Percentiles rank a stretch among this genome's conserved stretches.
Conservation (phyloP, 352 stramenopile species). For the Blastocystis sp. region DNA sequence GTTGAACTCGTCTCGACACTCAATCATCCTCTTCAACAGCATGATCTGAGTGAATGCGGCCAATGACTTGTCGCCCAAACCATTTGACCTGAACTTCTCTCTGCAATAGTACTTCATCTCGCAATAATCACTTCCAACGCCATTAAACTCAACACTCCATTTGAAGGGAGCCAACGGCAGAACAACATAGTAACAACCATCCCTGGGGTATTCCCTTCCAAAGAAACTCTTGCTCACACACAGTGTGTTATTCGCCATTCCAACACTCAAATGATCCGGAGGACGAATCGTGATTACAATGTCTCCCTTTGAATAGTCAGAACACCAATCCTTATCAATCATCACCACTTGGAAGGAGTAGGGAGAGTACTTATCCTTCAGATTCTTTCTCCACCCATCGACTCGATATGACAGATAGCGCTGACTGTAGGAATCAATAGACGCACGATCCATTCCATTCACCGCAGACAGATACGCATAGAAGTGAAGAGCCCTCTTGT, state of each 20-base stretch:
- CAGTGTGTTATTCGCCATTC: not conserved
- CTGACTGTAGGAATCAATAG: too few species aligned
- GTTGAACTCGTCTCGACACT: not conserved
- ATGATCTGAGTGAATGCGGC: not conserved
- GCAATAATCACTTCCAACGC: not conserved
- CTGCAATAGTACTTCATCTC: not conserved
- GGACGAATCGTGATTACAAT: not conserved
- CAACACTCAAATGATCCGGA: not conserved
- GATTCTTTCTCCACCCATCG: too few species aligned
- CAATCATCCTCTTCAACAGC: not conserved
- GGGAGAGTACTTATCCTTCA: too few species aligned
- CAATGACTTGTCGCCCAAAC: not conserved
- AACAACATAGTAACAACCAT: not conserved
- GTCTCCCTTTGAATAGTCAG: too few species aligned
- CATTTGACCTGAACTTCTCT: not conserved
- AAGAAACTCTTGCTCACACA: not conserved
- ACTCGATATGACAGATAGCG: not conserved
- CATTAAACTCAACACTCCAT: not conserved
- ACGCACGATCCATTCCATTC: not conserved
- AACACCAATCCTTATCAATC: not conserved
- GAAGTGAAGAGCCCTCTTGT: not conserved
- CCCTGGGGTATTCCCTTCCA: too few species aligned
- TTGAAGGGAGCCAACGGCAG: conserved; percentile 7
- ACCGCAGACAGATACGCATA: not conserved
- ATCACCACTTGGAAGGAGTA: not conserved